Conservation (phyloP, 306 rosid genomes). For the Mimosa pudica region DNA sequence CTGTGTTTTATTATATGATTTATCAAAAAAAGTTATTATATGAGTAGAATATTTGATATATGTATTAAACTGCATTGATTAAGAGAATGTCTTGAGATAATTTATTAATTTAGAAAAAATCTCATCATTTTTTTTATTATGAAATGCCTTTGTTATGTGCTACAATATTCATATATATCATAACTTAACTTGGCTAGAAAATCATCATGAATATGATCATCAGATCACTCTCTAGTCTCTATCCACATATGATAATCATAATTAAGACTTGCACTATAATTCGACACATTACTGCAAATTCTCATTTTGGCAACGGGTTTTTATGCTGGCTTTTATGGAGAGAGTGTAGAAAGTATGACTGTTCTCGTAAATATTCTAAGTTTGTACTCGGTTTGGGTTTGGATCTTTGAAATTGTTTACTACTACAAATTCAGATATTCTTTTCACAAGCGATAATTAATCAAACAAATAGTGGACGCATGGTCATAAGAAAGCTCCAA, state of each 20-base stretch:
- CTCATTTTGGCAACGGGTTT: too few species aligned
- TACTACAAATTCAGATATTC: too few species aligned
- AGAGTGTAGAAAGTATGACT: too few species aligned
- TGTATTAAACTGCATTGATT: neutral
- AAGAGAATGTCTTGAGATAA: neutral
- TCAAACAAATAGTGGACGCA: neutral
- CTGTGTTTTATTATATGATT: neutral
- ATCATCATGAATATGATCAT: neutral
- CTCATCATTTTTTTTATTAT: too few species aligned
- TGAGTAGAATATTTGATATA: neutral
- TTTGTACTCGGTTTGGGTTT: neutral
- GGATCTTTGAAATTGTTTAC: neutral
- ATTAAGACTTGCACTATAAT: neutral
- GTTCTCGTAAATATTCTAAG: neutral
- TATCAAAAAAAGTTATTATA: neutral
- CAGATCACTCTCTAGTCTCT: neutral
- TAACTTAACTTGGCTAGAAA: too few species aligned
- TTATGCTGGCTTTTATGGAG: too few species aligned
- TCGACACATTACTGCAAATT: too few species aligned
- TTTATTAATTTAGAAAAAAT: neutral
- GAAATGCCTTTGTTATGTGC: too few species aligned
- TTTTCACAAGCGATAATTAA: neutral
- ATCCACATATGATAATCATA: neutral
- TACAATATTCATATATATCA: too few species aligned
- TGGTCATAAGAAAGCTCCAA: neutral